Percentiles rank a stretch among this genome's conserved stretches.
Conservation (phyloP, 2,329 filamentous ascomycete genomes). For the Trichoderma koningiopsis region DNA sequence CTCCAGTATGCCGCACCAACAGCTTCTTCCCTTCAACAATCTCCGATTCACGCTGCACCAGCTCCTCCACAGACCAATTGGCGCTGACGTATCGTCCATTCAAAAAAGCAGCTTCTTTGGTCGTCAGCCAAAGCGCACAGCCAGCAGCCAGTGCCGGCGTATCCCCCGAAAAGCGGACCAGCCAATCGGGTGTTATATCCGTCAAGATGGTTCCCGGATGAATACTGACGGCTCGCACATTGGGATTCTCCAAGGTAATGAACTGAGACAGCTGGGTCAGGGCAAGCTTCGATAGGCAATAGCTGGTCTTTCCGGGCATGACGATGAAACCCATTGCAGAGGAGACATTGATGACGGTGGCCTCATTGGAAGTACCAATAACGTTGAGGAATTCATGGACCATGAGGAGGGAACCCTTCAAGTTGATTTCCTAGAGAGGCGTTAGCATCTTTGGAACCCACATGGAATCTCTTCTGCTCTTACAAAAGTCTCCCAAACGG, state of each 20-base stretch:
- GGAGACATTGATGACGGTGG: conserved; percentile 11
- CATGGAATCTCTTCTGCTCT: not conserved
- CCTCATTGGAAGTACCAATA: not conserved
- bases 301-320: not conserved
- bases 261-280: conserved; percentile 1
- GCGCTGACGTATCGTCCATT: conserved; percentile 4
- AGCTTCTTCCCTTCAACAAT: conserved; percentile 6
- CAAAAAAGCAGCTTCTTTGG: conserved; percentile 11
- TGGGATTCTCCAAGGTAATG: conserved; percentile 3
- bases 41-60: conserved; percentile 1
- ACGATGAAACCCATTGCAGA: conserved; percentile 9
- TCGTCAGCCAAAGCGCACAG: conserved; percentile 14
- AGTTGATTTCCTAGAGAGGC: conserved; percentile 3
- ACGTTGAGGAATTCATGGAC: conserved; percentile 9
- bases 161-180: not conserved
- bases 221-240: conserved; percentile 8
- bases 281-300: conserved; percentile 13
- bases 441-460: not conserved
- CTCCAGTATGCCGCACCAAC: not conserved
- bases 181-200: not conserved
- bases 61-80: conserved; percentile 24
- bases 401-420: conserved; percentile 13
- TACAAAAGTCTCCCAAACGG: not conserved
- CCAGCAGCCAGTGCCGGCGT: conserved; percentile 13
- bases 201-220: conserved; percentile 18